Conservation (phyloP, 306 rosid genomes). For the Mimosa pudica region DNA sequence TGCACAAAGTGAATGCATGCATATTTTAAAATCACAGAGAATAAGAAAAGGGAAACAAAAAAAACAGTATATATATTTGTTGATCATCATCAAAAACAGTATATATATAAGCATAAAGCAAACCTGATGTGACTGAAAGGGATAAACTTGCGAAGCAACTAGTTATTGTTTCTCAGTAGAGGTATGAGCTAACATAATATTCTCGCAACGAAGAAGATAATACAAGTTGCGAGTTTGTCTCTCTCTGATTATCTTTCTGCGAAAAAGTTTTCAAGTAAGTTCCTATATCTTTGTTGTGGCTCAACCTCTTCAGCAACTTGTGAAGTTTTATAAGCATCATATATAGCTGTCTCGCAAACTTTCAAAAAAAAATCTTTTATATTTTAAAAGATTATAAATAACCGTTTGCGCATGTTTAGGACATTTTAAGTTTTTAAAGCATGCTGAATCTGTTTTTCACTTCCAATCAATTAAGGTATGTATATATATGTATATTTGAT, state of each 20-base stretch:
- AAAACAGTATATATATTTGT: neutral
- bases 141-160: neutral
- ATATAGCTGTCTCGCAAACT: neutral
- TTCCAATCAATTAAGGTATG: too few species aligned
- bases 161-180: neutral
- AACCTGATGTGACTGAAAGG: neutral
- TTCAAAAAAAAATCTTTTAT: slow-evolving; percentile 3
- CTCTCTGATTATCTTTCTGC: slow-evolving; percentile 1
- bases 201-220: neutral
- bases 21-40: slow-evolving; percentile 8
- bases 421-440: neutral
- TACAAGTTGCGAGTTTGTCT: slow-evolving; percentile 30
- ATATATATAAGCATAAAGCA: neutral
- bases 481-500: neutral
- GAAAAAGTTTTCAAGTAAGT: neutral
- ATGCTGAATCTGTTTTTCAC: neutral
- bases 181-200: neutral
- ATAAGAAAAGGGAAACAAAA: slow-evolving; percentile 19
- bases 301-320: neutral
- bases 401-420: neutral
- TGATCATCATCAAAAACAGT: too few species aligned
- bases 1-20: slow-evolving; percentile 6
- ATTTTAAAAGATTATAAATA: neutral
- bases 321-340: neutral
- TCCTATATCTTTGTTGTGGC: neutral